Conservation (phyloP, 2,329 filamentous ascomycete genomes). For the Ophiobolus disseminans region DNA sequence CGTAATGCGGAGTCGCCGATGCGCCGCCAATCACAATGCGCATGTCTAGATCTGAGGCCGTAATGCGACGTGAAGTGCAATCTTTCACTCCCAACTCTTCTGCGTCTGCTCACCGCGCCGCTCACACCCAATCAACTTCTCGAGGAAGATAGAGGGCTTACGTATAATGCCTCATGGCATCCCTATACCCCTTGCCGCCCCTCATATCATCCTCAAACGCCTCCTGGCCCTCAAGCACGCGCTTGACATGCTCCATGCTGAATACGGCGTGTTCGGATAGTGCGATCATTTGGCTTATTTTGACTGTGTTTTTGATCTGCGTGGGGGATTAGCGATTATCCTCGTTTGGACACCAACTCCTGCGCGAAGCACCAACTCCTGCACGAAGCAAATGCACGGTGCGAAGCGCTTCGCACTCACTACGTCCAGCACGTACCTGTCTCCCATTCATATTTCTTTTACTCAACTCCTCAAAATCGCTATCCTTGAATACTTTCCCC, state of each 20-base stretch:
- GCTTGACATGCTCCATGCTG: slow-evolving; percentile 78
- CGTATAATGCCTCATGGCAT: slow-evolving; percentile 84
- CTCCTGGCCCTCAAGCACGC: slow-evolving; percentile 83
- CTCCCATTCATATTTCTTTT: slow-evolving; percentile 73
- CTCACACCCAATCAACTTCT: too few relatives aligned
- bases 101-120: too few relatives aligned
- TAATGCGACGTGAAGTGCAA: too few relatives aligned
- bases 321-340: too few relatives aligned
- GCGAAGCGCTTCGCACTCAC: too few relatives aligned
- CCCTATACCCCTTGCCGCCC: slow-evolving; percentile 79
- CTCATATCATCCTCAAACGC: slow-evolving; percentile 84
- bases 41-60: too few relatives aligned
- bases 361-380: too few relatives aligned
- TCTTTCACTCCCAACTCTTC: too few relatives aligned
- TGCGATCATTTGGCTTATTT: slow-evolving; percentile 82
- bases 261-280: slow-evolving; percentile 75
- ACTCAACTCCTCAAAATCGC: slow-evolving; percentile 71
- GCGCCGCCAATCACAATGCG: too few relatives aligned
- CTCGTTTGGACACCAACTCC: too few relatives aligned
- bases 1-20: too few relatives aligned
- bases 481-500: slow-evolving; percentile 61
- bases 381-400: too few relatives aligned
- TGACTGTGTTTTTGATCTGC: slow-evolving; percentile 88
- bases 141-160: slow-evolving; percentile 40
- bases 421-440: slow-evolving; percentile 57